A percentile compares a stretch with the other conserved stretches of the same genome.
Evolutionary conservation across 2,329 filamentous ascomycete genomes (phyloP).

Genomic region (Bipolaris victoriae): DNA sequence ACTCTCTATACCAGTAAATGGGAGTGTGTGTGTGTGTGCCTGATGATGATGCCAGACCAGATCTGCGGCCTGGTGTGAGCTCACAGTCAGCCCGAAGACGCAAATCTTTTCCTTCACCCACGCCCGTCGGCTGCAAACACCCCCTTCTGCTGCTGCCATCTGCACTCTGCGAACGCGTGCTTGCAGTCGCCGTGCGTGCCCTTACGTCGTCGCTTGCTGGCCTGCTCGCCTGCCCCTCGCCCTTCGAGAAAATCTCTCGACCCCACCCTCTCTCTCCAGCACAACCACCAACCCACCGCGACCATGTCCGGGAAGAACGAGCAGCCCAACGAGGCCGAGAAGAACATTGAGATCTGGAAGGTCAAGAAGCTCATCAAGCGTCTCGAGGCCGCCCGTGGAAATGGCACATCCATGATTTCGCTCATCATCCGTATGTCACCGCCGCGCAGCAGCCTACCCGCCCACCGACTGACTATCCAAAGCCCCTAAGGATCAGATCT

Average conservation of each 20-base stretch:
- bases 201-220: constrained; percentile 25
- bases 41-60: not conserved
- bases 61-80: not conserved
- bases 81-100: not conserved
- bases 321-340: constrained; percentile 92
- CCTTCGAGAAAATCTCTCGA: constrained; percentile 25
- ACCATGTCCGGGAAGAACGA: constrained; percentile 44
- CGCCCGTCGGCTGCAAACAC: not conserved
- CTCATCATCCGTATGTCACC: constrained; percentile 86
- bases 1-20: too few relatives aligned
- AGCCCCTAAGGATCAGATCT: constrained; percentile 98
- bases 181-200: constrained; percentile 8
- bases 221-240: constrained; percentile 12
- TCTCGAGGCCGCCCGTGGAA: constrained; percentile 93
- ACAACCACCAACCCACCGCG: constrained; percentile 25
- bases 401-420: constrained; percentile 99
- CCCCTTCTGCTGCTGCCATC: not conserved
- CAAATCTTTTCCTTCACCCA: not conserved
- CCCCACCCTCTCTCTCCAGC: constrained; percentile 23
- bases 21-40: not conserved
- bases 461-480: constrained; percentile 34
- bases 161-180: constrained; percentile 2
- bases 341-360: constrained; percentile 96
- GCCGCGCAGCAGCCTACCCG: constrained; percentile 1
- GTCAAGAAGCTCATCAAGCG: constrained; percentile 99